phyloP scores from a whole-genome alignment of 1,284 basidiomycete species.

The Cystobasidium slooffiae region DNA sequence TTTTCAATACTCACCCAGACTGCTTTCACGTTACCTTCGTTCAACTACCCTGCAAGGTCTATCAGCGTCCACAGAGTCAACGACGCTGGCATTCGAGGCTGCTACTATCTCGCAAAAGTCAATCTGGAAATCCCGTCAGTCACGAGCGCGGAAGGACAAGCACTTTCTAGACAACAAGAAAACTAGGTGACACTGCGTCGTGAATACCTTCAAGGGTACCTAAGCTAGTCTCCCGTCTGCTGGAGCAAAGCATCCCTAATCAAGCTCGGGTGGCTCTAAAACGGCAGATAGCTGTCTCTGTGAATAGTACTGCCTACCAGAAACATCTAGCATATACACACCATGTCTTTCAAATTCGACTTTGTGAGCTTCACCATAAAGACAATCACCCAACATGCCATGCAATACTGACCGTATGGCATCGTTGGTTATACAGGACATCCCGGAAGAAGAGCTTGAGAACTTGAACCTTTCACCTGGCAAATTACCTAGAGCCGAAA shows the following conservation, averaged over 20 bases:
- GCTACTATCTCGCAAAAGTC: no score
- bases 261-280: background rate
- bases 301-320: background rate
- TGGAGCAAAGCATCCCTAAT: background rate
- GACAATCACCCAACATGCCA: background rate
- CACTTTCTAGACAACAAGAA: no score
- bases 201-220: no score
- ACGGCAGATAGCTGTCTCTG: background rate
- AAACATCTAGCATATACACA: background rate
- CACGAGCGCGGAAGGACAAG: no score
- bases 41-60: no score
- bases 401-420: background rate
- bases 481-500: background rate
- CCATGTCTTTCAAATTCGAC: constrained; percentile 27
- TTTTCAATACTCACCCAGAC: no score
- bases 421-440: background rate
- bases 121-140: no score
- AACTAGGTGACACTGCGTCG: no score
- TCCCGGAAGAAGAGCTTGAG: constrained; percentile 16
- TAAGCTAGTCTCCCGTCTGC: no score
- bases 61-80: no score
- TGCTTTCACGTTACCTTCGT: no score
- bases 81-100: no score
- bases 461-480: background rate
- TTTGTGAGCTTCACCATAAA: constrained; percentile 5